phyloP scores from a whole-genome alignment of 2,329 filamentous ascomycete genomes.

The Lomentospora prolificans region DNA sequence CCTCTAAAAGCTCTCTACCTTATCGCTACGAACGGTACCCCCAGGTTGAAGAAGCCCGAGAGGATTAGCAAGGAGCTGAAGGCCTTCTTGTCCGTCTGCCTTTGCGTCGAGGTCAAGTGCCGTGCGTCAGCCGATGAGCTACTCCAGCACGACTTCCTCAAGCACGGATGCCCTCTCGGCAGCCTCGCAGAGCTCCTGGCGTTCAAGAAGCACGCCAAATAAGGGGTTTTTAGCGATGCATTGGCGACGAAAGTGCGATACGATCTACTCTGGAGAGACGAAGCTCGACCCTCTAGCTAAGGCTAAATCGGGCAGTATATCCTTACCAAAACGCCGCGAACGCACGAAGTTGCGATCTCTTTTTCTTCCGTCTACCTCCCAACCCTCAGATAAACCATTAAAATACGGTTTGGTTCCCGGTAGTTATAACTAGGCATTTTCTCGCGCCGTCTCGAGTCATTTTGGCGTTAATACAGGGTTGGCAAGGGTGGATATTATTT shows the following conservation, averaged over 20 bases:
- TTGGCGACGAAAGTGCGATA: neutral
- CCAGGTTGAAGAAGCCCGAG: conserved; percentile 94
- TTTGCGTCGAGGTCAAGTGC: conserved; percentile 94
- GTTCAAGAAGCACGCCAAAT: conserved; percentile 69
- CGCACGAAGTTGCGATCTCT: too few relatives aligned
- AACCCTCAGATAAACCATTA: too few relatives aligned
- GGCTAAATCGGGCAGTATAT: too few relatives aligned
- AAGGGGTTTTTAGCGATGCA: conserved; percentile 15
- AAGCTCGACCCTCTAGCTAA: too few relatives aligned
- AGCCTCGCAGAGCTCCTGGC: conserved; percentile 81
- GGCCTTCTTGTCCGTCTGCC: conserved; percentile 88
- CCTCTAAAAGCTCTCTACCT: conserved; percentile 94
- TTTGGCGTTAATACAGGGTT: neutral
- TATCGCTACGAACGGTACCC: conserved; percentile 96
- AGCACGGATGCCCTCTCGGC: conserved; percentile 74
- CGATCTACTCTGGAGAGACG: too few relatives aligned
- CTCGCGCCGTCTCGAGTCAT: neutral
- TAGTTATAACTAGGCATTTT: too few relatives aligned
- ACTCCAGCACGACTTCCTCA: conserved; percentile 85
- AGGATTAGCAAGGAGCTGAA: conserved; percentile 97
- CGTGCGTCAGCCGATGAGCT: conserved; percentile 86
- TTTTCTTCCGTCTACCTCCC: too few relatives aligned
- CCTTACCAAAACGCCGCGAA: too few relatives aligned
- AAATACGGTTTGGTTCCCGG: too few relatives aligned
- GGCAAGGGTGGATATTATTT: neutral